Conservation (phyloP, 2,329 filamentous ascomycete genomes). For the Trichoderma arundinaceum region DNA sequence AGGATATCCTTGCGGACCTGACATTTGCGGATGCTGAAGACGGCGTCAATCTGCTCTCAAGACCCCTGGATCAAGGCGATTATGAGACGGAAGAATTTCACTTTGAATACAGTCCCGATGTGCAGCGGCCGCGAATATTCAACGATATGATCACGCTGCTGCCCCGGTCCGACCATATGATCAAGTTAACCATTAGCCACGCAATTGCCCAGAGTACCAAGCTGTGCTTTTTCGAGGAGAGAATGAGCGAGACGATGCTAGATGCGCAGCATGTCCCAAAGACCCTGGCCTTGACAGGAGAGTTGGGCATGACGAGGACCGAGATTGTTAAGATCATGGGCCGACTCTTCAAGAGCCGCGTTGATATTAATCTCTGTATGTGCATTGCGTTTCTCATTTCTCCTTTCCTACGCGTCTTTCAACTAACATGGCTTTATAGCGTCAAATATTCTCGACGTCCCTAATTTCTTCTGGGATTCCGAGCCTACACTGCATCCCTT, state of each 20-base stretch:
- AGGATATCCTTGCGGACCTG: slow-evolving; percentile 92
- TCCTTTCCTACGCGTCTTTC: too few relatives aligned
- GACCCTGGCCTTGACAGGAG: slow-evolving; percentile 83
- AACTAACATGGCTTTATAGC: slow-evolving; percentile 49
- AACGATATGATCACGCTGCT: slow-evolving; percentile 99
- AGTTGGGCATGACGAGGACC: slow-evolving; percentile 86
- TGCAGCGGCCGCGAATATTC: slow-evolving; percentile 88
- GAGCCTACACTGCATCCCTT: slow-evolving; percentile 94
- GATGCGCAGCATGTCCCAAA: slow-evolving; percentile 93
- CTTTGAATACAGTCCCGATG: slow-evolving; percentile 90
- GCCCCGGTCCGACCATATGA: slow-evolving; percentile 93
- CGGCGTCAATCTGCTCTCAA: slow-evolving; percentile 70
- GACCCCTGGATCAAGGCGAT: slow-evolving; percentile 83
- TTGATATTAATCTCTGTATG: slow-evolving; percentile 97
- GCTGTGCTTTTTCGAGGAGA: slow-evolving; percentile 92
- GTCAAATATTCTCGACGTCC: slow-evolving; percentile 93
- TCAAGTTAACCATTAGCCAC: slow-evolving; percentile 96
- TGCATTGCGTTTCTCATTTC: not conserved
- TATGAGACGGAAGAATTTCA: slow-evolving; percentile 99
- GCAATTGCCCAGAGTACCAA: slow-evolving; percentile 98
- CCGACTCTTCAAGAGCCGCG: slow-evolving; percentile 86
- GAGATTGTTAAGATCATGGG: slow-evolving; percentile 94
- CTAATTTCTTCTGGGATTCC: slow-evolving; percentile 98
- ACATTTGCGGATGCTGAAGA: slow-evolving; percentile 80
- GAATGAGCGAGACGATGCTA: slow-evolving; percentile 92